Conservation (phyloP, 306 rosid species). For the Leucaena leucocephala region DNA sequence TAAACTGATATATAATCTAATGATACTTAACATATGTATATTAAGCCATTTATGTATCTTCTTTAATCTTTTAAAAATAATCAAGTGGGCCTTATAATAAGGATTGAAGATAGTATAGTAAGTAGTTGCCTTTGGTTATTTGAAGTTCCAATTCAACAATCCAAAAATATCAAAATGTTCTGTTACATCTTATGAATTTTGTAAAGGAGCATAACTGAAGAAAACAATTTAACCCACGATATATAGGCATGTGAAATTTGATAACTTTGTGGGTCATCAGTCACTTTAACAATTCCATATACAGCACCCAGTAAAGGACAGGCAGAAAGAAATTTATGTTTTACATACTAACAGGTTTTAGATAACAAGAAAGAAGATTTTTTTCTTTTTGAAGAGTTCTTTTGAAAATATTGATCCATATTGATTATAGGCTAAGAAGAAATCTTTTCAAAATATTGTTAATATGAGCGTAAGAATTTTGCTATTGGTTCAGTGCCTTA, state of each 20-base stretch:
- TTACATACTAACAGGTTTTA: neutral
- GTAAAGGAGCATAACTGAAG: neutral
- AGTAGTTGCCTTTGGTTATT: no score
- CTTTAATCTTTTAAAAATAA: no score
- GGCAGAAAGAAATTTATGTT: slow-evolving; percentile 11
- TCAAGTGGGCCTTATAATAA: no score
- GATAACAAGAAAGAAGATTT: neutral
- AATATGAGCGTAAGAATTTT: slow-evolving; percentile 49
- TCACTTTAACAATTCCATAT: slow-evolving; percentile 13
- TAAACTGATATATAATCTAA: no score
- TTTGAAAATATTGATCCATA: slow-evolving; percentile 24
- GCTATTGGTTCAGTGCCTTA: slow-evolving; percentile 62
- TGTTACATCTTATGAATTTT: neutral
- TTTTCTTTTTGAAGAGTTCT: neutral
- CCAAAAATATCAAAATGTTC: neutral
- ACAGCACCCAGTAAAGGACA: slow-evolving; percentile 2
- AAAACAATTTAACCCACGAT: neutral
- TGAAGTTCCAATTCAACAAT: neutral
- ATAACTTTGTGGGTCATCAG: slow-evolving; percentile 9
- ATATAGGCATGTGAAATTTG: neutral
- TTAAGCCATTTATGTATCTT: no score
- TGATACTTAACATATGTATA: no score
- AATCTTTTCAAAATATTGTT: neutral
- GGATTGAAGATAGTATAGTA: no score
- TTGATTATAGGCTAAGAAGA: slow-evolving; percentile 22